Conservation (phyloP, 441 rosid genomes). For the Aleurites moluccanus region DNA sequence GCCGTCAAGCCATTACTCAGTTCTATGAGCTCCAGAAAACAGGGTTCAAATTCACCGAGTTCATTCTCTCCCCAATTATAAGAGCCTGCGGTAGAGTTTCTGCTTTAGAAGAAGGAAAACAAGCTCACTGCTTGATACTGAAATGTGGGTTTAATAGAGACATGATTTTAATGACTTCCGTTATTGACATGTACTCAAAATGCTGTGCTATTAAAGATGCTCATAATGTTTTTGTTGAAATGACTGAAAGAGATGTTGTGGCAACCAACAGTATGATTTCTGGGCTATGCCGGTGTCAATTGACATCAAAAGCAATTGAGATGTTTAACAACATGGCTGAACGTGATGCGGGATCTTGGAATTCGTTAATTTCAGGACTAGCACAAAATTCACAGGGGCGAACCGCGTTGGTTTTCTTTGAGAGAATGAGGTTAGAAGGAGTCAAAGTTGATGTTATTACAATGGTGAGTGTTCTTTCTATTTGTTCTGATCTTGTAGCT, state of each 20-base stretch:
- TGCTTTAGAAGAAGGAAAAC: conserved; percentile 23
- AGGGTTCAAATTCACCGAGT: conserved; percentile 5
- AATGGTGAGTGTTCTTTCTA: conserved; percentile 30
- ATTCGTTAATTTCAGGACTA: conserved; percentile 29
- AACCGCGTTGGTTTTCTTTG: conserved; percentile 19
- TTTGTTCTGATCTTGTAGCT: conserved; percentile 28
- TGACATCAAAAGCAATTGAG: conserved; percentile 12
- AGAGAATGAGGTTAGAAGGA: conserved; percentile 30
- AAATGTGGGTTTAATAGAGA: conserved; percentile 25
- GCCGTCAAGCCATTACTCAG: conserved; percentile 12
- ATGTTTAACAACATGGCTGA: conserved; percentile 17
- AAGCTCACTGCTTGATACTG: conserved; percentile 24
- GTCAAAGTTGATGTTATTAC: conserved; percentile 24
- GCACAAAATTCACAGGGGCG: conserved; percentile 8
- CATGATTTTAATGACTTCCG: conserved; percentile 27
- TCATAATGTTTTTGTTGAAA: conserved; percentile 17
- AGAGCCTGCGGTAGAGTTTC: conserved; percentile 20
- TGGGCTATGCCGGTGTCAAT: conserved; percentile 18
- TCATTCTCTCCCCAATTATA: conserved; percentile 20
- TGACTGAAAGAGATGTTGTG: conserved; percentile 31
- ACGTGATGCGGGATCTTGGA: conserved; percentile 29
- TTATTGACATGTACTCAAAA: conserved; percentile 26
- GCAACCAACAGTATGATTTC: conserved; percentile 29
- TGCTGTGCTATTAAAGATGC: conserved; percentile 4
- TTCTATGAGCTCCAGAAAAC: conserved; percentile 17